These are phyloP conservation scores for Syzygium oleosum DNA, from an alignment of 345 rosid species.

Conservation along the genomic window DNA sequence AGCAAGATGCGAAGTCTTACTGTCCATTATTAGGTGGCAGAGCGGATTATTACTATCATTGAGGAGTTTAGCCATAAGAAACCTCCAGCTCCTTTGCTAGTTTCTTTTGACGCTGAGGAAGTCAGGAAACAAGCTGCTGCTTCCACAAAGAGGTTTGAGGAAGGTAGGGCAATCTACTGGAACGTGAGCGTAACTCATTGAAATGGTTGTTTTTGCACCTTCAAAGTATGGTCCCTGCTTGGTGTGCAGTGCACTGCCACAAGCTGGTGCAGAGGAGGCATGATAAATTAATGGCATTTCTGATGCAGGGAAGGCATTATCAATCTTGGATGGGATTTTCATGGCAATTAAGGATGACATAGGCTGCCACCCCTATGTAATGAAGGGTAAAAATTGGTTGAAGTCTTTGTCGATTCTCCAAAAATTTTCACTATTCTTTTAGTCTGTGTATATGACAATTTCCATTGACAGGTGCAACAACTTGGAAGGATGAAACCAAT, in stretches of 20 bases:
- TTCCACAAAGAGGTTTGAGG: slow-evolving; percentile 67
- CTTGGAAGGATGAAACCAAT: slow-evolving; percentile 77
- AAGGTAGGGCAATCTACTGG: slow-evolving; percentile 32
- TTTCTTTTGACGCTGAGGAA: slow-evolving; percentile 48
- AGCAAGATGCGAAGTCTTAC: background rate
- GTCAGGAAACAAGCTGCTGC: slow-evolving; percentile 71
- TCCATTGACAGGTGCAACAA: slow-evolving; percentile 51
- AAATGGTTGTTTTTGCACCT: background rate
- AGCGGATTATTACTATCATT: slow-evolving; percentile 38
- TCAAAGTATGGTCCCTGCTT: background rate
- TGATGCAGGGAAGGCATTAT: slow-evolving; percentile 61
- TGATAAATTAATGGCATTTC: background rate
- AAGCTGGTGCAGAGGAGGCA: background rate
- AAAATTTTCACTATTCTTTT: rapidly evolving
- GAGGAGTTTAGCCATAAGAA: slow-evolving; percentile 47
- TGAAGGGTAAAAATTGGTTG: slow-evolving; percentile 40
- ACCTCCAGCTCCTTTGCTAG: slow-evolving; percentile 51
- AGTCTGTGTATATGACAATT: background rate
- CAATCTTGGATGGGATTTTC: slow-evolving; percentile 73
- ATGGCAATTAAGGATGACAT: slow-evolving; percentile 87
- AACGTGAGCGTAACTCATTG: background rate
- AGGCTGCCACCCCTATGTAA: slow-evolving; percentile 63
- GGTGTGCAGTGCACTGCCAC: background rate
- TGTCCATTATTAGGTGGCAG: slow-evolving; percentile 49
- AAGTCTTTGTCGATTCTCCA: background rate